A percentile compares a stretch with the other conserved stretches of the same genome.
Evolutionary conservation across 1,284 basidiomycete genomes (phyloP).

Genomic region (Ganoderma sinense): DNA sequence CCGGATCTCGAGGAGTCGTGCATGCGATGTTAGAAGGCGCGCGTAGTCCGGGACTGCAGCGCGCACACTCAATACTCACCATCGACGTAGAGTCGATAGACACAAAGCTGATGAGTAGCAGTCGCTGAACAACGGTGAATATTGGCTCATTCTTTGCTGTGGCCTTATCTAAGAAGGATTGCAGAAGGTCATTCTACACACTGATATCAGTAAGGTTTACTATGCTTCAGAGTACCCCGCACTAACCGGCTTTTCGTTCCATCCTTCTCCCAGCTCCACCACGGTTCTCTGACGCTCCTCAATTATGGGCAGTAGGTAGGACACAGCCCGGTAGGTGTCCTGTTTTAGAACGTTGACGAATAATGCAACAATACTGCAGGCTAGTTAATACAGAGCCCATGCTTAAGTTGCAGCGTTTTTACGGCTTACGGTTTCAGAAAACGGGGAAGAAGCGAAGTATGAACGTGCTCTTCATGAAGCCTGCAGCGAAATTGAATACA

Average conservation of each 20-base stretch:
- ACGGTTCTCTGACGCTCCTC: background rate
- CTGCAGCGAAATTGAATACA: conserved; percentile 16
- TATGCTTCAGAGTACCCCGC: no score
- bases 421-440: conserved; percentile 1
- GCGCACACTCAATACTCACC: conserved; percentile 43
- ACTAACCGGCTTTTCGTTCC: background rate
- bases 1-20: no score
- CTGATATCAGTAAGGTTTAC: conserved; percentile 35
- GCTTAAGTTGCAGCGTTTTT: background rate
- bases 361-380: background rate
- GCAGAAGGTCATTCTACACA: no score
- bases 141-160: no score
- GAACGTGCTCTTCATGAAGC: conserved; percentile 12
- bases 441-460: conserved; percentile 20
- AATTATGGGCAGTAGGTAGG: background rate
- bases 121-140: no score
- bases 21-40: conserved; percentile 3
- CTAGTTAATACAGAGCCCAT: background rate
- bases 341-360: background rate
- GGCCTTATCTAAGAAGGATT: no score
- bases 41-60: background rate
- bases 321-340: background rate
- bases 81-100: no score
- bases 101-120: no score
- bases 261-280: background rate